A percentile compares a stretch with the other conserved stretches of the same genome.
These are phyloP conservation scores for Blastobotrys petasosporus DNA, from an alignment of 1,139 yeast genomes.

Conservation along the genomic window DNA sequence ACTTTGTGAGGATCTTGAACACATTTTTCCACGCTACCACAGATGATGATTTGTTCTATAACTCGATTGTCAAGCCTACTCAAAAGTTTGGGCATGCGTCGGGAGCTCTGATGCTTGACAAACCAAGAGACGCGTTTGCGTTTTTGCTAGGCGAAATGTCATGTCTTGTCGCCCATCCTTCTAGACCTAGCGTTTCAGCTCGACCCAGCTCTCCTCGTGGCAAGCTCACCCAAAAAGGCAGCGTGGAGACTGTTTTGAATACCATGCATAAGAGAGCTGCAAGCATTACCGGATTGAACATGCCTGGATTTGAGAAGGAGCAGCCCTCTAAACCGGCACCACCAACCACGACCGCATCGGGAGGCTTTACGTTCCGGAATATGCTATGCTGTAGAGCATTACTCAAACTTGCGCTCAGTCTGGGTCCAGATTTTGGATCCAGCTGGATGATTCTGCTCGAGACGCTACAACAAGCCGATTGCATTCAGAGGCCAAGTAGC, in stretches of 20 bases:
- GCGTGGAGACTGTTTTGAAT: not conserved
- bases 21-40: conserved; percentile 56
- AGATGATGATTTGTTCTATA: conserved; percentile 64
- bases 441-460: conserved; percentile 68
- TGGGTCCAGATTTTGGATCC: conserved; percentile 61
- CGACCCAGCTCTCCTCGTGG: not conserved
- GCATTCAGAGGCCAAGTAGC: conserved; percentile 31
- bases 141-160: conserved; percentile 44
- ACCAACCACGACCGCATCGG: not conserved
- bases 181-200: not conserved
- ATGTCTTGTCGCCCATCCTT: not conserved
- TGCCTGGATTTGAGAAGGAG: too few relatives aligned
- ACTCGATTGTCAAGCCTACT: conserved; percentile 54
- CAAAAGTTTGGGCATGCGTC: conserved; percentile 79
- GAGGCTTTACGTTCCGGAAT: conserved; percentile 42
- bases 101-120: conserved; percentile 58
- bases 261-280: not conserved
- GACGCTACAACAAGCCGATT: conserved; percentile 62
- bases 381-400: conserved; percentile 74
- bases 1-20: conserved; percentile 19
- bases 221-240: not conserved
- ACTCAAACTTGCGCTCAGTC: conserved; percentile 64
- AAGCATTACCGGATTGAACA: too few relatives aligned
- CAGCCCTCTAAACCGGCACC: too few relatives aligned
- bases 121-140: conserved; percentile 57